Evolutionary conservation across 257 asterid species (phyloP).

Genomic region (Nicotiana sylvestris): DNA sequence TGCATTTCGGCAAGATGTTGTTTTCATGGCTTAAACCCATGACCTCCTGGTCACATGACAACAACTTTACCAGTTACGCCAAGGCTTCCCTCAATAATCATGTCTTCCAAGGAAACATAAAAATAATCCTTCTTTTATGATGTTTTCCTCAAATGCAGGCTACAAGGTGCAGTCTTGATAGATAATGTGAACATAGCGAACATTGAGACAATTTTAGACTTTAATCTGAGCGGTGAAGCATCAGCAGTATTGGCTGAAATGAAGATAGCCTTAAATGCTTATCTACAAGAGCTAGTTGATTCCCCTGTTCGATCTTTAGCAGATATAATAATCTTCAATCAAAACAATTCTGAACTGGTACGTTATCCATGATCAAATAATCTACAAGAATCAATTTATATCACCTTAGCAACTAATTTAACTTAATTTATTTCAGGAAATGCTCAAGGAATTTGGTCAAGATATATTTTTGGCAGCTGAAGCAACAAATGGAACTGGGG

Average conservation of each 20-base stretch:
- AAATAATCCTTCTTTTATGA: no score
- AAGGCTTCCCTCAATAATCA: no score
- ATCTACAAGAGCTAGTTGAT: slow-evolving; percentile 29
- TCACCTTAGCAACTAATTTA: not conserved
- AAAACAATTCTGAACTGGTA: slow-evolving; percentile 28
- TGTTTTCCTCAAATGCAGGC: slow-evolving; percentile 23
- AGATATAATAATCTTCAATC: slow-evolving; percentile 35
- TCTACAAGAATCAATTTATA: not conserved
- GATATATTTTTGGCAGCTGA: slow-evolving; percentile 33
- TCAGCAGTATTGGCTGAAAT: slow-evolving; percentile 29
- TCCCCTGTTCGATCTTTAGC: slow-evolving; percentile 43
- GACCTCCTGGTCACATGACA: no score
- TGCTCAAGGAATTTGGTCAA: slow-evolving; percentile 33
- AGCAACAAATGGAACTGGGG: slow-evolving; percentile 34
- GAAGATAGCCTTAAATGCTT: slow-evolving; percentile 33
- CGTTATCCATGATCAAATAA: slow-evolving; percentile 3
- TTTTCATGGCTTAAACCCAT: no score
- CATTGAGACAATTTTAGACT: slow-evolving; percentile 8
- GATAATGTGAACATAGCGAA: slow-evolving; percentile 30
- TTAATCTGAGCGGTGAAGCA: slow-evolving; percentile 13
- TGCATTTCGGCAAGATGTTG: no score
- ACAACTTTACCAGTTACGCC: no score
- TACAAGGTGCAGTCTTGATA: slow-evolving; percentile 33
- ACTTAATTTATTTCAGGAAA: slow-evolving; percentile 27
- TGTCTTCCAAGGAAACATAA: no score